phyloP scores from a whole-genome alignment of 768 basidiomycete genomes.

The Tylopilus felleus region DNA sequence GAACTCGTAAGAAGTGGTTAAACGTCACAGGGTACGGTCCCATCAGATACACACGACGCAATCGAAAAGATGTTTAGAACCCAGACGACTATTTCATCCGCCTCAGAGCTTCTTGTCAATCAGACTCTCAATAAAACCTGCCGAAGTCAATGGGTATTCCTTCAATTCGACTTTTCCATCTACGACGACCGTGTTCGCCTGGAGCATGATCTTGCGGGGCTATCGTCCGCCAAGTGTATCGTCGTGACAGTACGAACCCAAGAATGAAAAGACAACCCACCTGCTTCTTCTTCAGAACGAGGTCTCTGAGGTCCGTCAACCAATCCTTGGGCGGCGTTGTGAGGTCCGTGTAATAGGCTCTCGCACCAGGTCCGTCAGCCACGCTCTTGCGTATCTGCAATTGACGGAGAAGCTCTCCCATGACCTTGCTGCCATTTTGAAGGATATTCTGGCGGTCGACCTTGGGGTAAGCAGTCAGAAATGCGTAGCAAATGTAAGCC shows the following conservation, averaged over 20 bases:
- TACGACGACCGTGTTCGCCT: slow-evolving; percentile 72
- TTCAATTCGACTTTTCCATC: slow-evolving; percentile 68
- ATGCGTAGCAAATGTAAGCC: neutral
- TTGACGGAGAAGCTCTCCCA: slow-evolving; percentile 72
- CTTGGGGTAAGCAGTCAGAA: slow-evolving; percentile 33
- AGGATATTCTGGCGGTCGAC: slow-evolving; percentile 71
- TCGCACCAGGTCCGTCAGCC: slow-evolving; percentile 78
- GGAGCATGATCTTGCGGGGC: slow-evolving; percentile 84
- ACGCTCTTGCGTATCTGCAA: slow-evolving; percentile 85
- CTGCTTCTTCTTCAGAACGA: slow-evolving; percentile 77
- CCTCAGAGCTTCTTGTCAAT: slow-evolving; percentile 62
- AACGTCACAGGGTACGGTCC: no score
- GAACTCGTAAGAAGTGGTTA: neutral
- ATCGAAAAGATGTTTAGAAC: neutral
- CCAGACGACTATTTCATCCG: neutral
- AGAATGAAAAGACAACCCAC: slow-evolving; percentile 38
- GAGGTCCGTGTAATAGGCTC: slow-evolving; percentile 72
- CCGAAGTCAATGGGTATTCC: slow-evolving; percentile 72
- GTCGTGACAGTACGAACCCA: neutral
- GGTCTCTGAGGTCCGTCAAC: slow-evolving; percentile 71
- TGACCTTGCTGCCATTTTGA: slow-evolving; percentile 58
- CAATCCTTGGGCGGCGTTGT: slow-evolving; percentile 70
- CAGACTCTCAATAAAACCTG: slow-evolving; percentile 77
- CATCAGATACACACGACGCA: neutral
- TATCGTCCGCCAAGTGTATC: slow-evolving; percentile 27